Evolutionary conservation across 176 grass and related monocot genomes (phyloP), one percentile per base, ranked within the genome.

Genomic region (Lolium perenne): DNA sequence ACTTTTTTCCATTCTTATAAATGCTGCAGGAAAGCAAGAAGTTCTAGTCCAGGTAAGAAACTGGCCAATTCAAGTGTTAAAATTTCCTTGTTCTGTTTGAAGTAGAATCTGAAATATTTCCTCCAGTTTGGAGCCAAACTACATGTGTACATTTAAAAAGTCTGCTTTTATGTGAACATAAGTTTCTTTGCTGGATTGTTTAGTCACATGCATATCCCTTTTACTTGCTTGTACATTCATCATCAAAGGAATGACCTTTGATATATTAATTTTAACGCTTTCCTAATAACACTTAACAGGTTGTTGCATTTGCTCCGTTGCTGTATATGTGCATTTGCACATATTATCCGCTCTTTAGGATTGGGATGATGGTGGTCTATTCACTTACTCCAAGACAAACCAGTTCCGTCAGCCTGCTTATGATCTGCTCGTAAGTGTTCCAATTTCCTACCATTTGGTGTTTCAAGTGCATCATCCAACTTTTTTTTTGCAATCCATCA

Each of bases 321-420:
- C 85, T 98, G 92, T 98, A 98, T 86, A 98, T 98, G 97, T 98
- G 94, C 80, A 87, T 98, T 80, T 98, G 97, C 88, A 98, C 97
- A 68, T 98, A 98, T 85, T 98, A 98, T 91, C 94, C 97, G 25
- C 85, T 98, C 71, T 94, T 98, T 86, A 89, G 95, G 80, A 96
- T 98, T 84, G 97, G 97, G 79, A 98, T 98, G 97, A 76, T 98
- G 66, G 92, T 98, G 97, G 95, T 98, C 85, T 98, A 96, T 91
- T 95, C 94, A 76, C 82, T 98, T 9, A 99, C 97, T 87, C 90
- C 97, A 51, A 92, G 90, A 83, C 94, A 99, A 80, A 99, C 97
- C 20, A 99, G 94, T 78, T 90, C 97, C 16, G 94, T 99, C 53
- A 99, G 97, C 87, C 86, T 99, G 86, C 97, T 99, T 79, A 94